These are phyloP conservation scores for Cyberlindnera bimundalis DNA, from an alignment of 805 yeast species.

Conservation along the genomic window DNA sequence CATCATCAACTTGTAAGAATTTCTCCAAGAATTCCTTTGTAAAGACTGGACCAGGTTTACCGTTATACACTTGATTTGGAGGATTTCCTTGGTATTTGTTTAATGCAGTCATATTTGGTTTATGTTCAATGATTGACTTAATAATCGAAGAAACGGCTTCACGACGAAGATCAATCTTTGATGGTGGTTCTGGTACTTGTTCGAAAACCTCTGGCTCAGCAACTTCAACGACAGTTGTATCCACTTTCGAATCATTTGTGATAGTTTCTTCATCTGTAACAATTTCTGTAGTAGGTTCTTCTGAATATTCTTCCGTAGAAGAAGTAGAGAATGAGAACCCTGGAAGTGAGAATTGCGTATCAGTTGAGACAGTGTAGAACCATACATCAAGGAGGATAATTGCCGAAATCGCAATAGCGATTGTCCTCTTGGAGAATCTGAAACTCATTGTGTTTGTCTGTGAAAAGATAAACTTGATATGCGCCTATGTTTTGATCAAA, in stretches of 20 bases:
- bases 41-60: conserved; percentile 32
- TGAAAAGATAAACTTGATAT: too few relatives aligned
- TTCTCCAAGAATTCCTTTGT: conserved; percentile 22
- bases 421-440: not conserved
- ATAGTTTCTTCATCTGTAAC: too few relatives aligned
- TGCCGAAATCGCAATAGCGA: not conserved
- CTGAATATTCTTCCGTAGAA: too few relatives aligned
- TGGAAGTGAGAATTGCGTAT: not conserved
- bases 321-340: not conserved
- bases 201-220: too few relatives aligned
- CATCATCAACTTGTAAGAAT: conserved; percentile 3
- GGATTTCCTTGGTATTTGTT: conserved; percentile 3
- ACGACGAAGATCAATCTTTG: not conserved
- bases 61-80: conserved; percentile 6
- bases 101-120: conserved; percentile 5
- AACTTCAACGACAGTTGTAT: too few relatives aligned
- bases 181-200: not conserved
- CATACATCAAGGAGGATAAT: not conserved
- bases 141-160: conserved; percentile 4
- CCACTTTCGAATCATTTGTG: too few relatives aligned
- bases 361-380: not conserved
- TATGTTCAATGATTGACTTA: conserved; percentile 1
- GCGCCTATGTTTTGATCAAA: too few relatives aligned
- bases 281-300: too few relatives aligned
- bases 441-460: not conserved